Conservation (phyloP, 2,329 filamentous ascomycete genomes). For the Monosporascus sp. region DNA sequence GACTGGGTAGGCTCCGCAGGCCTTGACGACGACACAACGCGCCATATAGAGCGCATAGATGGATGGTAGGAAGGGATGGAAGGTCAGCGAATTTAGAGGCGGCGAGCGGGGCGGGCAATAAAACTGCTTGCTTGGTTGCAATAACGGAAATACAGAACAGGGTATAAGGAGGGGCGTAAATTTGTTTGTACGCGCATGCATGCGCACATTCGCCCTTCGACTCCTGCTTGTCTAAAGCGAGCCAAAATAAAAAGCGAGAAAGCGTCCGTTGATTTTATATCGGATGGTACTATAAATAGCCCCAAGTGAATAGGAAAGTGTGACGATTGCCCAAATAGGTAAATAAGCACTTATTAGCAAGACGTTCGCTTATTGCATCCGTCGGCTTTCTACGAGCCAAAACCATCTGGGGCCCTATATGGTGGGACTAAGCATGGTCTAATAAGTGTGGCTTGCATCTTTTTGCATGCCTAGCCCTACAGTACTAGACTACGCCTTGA, state of each 20-base stretch:
- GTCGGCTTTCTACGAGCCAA: too few relatives aligned
- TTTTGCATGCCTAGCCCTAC: too few relatives aligned
- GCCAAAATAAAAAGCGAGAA: not conserved
- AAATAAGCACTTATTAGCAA: too few relatives aligned
- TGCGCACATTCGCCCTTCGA: not conserved
- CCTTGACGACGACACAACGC: slow-evolving; percentile 13
- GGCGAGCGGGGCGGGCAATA: not conserved
- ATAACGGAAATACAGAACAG: not conserved
- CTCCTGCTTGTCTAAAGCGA: not conserved
- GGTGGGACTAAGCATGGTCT: too few relatives aligned
- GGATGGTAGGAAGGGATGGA: not conserved
- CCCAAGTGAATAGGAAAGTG: too few relatives aligned
- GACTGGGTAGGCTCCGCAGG: slow-evolving; percentile 15
- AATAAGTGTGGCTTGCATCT: too few relatives aligned
- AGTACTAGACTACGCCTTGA: too few relatives aligned
- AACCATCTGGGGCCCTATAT: too few relatives aligned
- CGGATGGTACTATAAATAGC: too few relatives aligned
- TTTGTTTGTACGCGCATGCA: not conserved
- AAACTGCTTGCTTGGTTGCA: not conserved
- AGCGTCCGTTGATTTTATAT: not conserved
- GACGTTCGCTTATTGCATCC: too few relatives aligned
- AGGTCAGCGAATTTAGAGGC: not conserved
- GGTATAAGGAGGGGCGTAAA: not conserved
- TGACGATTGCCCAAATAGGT: too few relatives aligned
- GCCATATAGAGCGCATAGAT: not conserved